These are phyloP conservation scores for Colletotrichum liriopes DNA, from an alignment of 2,329 filamentous ascomycete species.

Conservation along the genomic window DNA sequence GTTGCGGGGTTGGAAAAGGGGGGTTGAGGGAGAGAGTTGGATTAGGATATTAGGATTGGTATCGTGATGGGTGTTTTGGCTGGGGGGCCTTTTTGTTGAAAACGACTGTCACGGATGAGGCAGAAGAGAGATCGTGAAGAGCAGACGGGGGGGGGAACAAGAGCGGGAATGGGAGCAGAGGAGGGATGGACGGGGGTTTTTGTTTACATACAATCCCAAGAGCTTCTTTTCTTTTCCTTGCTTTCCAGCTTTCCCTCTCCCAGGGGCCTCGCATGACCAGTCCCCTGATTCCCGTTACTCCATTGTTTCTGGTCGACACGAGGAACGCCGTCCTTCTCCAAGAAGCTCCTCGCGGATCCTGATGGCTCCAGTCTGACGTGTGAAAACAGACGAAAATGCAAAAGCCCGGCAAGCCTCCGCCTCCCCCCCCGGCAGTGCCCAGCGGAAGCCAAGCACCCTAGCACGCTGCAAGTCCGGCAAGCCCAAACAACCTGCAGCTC, in stretches of 20 bases:
- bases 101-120: not conserved
- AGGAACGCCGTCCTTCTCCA: not conserved
- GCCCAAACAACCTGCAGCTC: not conserved
- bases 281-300: not conserved
- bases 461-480: not conserved
- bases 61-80: not conserved
- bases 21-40: not conserved
- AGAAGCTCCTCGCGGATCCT: conserved; percentile 19
- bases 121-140: too few species aligned
- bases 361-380: conserved; percentile 40
- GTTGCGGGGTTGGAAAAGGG: not conserved
- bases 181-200: conserved; percentile 2
- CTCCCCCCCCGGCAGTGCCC: not conserved
- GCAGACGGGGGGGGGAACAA: not conserved
- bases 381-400: conserved; percentile 19
- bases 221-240: not conserved
- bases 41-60: conserved; percentile 5
- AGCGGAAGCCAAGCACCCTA: not conserved
- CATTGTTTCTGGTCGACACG: conserved; percentile 36
- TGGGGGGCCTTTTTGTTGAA: too few species aligned
- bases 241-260: not conserved
- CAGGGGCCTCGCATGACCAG: not conserved
- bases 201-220: conserved; percentile 12
- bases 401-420: conserved; percentile 4
- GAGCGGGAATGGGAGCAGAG: not conserved